Evolutionary conservation across 192 early-diverging fungal genomes (phyloP).

Genomic region (Dissophora globulifera): DNA sequence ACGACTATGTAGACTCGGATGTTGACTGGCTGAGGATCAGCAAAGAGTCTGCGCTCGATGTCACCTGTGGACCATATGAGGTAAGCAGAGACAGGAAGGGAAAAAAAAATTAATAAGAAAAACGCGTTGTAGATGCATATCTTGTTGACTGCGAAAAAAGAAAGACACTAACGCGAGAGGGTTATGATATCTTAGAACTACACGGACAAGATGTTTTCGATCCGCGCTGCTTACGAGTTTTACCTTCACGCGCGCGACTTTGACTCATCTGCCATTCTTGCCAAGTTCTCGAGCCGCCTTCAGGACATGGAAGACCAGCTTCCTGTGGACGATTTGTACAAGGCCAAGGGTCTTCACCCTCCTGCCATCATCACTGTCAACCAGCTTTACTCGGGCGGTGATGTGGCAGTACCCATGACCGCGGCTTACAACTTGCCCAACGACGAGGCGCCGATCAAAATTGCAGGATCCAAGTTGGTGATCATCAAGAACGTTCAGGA

Average conservation of each 20-base stretch:
- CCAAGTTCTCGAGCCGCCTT: slow-evolving; percentile 71
- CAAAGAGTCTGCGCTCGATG: slow-evolving; percentile 70
- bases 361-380: slow-evolving; percentile 81
- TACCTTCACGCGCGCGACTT: slow-evolving; percentile 77
- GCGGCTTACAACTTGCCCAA: slow-evolving; percentile 84
- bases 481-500: slow-evolving; percentile 83
- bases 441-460: slow-evolving; percentile 77
- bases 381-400: slow-evolving; percentile 77
- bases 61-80: slow-evolving; percentile 79
- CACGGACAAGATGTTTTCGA: slow-evolving; percentile 71
- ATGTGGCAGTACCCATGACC: slow-evolving; percentile 78
- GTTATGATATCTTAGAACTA: slow-evolving; percentile 55
- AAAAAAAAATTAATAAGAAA: no score
- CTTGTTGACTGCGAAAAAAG: neutral
- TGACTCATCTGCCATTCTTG: slow-evolving; percentile 62
- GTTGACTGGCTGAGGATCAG: slow-evolving; percentile 75
- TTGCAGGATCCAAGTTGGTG: slow-evolving; percentile 74
- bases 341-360: slow-evolving; percentile 67
- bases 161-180: neutral
- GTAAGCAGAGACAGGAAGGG: slow-evolving; percentile 24
- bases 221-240: slow-evolving; percentile 76
- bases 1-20: slow-evolving; percentile 74
- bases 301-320: slow-evolving; percentile 73
- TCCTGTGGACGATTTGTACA: slow-evolving; percentile 73
- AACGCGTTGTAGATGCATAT: neutral